A percentile compares a stretch with the other conserved stretches of the same genome.
phyloP scores from a whole-genome alignment of 2,329 filamentous ascomycete species.

The Cladosporium sp. region DNA sequence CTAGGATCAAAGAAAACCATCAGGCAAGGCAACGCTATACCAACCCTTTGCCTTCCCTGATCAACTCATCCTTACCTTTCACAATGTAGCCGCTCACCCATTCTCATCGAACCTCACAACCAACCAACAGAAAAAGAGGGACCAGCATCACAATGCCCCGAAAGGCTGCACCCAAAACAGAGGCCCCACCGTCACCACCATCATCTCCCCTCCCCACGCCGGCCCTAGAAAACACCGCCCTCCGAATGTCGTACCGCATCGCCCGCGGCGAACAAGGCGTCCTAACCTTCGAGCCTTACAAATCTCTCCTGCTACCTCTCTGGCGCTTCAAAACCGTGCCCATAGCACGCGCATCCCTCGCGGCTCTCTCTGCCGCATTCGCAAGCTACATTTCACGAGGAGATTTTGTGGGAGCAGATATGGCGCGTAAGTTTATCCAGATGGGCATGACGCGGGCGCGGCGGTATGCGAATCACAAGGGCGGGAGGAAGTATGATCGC shows the following conservation, averaged over 20 bases:
- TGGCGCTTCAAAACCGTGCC: conserved; percentile 56
- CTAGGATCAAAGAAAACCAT: too few relatives aligned
- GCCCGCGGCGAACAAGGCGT: conserved; percentile 59
- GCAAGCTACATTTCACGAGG: conserved; percentile 45
- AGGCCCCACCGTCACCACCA: not conserved
- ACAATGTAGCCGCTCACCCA: not conserved
- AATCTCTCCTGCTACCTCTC: conserved; percentile 54
- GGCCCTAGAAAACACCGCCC: conserved; percentile 25
- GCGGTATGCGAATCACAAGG: conserved; percentile 54
- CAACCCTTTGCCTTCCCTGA: too few relatives aligned
- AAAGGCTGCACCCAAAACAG: too few relatives aligned
- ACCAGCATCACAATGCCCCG: not conserved
- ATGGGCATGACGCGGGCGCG: conserved; percentile 63
- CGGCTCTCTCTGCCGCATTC: conserved; percentile 49
- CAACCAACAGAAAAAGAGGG: not conserved
- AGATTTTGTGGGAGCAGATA: conserved; percentile 63
- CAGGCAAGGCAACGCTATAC: too few relatives aligned
- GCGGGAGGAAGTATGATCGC: conserved; percentile 53
- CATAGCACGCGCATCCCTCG: conserved; percentile 50
- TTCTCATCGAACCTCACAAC: not conserved
- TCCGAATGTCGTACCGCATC: conserved; percentile 53
- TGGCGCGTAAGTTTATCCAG: conserved; percentile 61
- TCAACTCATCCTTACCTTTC: too few relatives aligned
- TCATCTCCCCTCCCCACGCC: conserved; percentile 22
- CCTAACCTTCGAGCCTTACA: conserved; percentile 61